These are phyloP conservation scores for Plasmopara halstedii DNA, from an alignment of 352 stramenopile genomes.

Conservation along the genomic window DNA sequence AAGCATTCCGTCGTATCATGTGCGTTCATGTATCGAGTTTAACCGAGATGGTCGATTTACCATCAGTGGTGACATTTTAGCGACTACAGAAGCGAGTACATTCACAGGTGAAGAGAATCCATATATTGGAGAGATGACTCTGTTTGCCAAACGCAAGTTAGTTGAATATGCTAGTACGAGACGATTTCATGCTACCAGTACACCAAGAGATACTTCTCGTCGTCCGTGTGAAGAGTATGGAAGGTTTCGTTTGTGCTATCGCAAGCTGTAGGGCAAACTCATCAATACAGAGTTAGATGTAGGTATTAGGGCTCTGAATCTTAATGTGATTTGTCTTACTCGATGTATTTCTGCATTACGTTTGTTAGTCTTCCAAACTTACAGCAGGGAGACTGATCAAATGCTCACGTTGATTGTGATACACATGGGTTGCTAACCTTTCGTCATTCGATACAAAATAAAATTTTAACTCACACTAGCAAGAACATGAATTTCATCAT, in stretches of 20 bases:
- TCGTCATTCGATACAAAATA: too few species aligned
- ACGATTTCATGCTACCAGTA: slow-evolving; percentile 5
- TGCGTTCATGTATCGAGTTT: slow-evolving; percentile 37
- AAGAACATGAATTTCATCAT: too few species aligned
- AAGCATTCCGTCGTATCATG: slow-evolving; percentile 26
- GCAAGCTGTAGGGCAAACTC: slow-evolving; percentile 8
- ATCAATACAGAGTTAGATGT: neutral
- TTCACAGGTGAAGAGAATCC: slow-evolving; percentile 30
- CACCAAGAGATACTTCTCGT: neutral
- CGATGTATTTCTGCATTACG: too few species aligned
- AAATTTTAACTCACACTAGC: too few species aligned
- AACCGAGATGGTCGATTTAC: slow-evolving; percentile 31
- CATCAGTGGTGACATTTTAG: slow-evolving; percentile 41
- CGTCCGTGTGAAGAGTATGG: slow-evolving; percentile 23
- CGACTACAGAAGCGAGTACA: slow-evolving; percentile 19
- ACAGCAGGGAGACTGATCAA: too few species aligned
- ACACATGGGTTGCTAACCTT: too few species aligned
- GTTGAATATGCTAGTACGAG: slow-evolving; percentile 18
- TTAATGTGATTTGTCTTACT: too few species aligned
- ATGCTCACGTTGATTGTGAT: too few species aligned
- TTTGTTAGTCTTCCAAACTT: too few species aligned
- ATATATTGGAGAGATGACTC: slow-evolving; percentile 41
- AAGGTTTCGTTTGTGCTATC: slow-evolving; percentile 31
- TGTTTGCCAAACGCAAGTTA: slow-evolving; percentile 39
- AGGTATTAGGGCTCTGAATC: too few species aligned